Base-by-base conservation (phyloP, 257 asterid species). In the Penstemon newberryi region DNA sequence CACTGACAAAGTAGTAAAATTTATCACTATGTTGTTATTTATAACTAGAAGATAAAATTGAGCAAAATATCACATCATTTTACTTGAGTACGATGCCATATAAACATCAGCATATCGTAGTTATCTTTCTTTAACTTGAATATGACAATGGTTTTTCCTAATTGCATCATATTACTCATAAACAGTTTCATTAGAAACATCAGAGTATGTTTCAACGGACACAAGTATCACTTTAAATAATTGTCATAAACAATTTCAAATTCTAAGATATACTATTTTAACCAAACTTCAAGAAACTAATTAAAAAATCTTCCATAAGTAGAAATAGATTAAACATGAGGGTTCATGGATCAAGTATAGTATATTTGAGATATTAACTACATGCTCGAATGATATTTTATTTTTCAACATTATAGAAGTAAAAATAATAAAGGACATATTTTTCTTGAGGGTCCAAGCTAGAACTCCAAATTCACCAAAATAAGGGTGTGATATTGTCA, bases 1-100 rank as follows among this genome's bases (percentile, higher is more conserved):
- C 90, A 76, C 99, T 94, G 96, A 66, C 63, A 77, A 71, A 70
- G 33, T 62, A 57, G 65, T 60, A 65, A 56, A 73, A 50, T 44
- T 13, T 5, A 60, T 25, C 51, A 33, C 67, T 76, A 75, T 63
- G 75, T 39, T 40, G 51, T 46, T 52, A 73, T 73, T 64, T 53
- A 44, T 61, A 38, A 65, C 49, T 11, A 19, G 43, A 60, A 41
- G 47, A 8, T 37, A 54, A 46, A 41, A 57, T 56, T 42, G 56
- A 25, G 33, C 2, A 25, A 25, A 25, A 25, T 25, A 25, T 25
- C 2, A 25, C 33, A 25, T 25, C 33, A 25, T 25, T 25, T 25
- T 0, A 25, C 66, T 58, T 56, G 1, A 58, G 36, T 39, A 37
- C 36, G 56, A 12, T n/a, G 15, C 59, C 37, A 18, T 59, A 60